These are phyloP conservation scores for Emmonsia crescens DNA, from an alignment of 2,329 filamentous ascomycete species.

Conservation along the genomic window DNA sequence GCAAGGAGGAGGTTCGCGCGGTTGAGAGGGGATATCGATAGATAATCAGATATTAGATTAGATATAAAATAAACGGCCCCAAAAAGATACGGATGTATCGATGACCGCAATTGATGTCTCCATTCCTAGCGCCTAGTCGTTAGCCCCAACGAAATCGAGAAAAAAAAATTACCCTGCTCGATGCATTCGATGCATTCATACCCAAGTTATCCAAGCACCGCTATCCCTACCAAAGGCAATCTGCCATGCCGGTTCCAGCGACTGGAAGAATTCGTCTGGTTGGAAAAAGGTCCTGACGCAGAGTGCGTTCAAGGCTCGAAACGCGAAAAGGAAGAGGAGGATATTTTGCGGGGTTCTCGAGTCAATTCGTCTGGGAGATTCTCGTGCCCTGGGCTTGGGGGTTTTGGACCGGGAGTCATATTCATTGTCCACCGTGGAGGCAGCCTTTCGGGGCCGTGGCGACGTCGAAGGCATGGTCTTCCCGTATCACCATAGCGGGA, in stretches of 20 bases:
- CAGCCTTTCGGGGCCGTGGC: background rate
- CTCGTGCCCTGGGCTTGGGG: background rate
- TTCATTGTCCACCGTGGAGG: background rate
- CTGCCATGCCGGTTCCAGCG: slow-evolving; percentile 87
- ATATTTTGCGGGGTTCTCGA: slow-evolving; percentile 12
- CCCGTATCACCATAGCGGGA: background rate
- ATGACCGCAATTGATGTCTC: slow-evolving; percentile 75
- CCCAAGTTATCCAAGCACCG: slow-evolving; percentile 94
- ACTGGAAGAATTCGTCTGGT: slow-evolving; percentile 95
- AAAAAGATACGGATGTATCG: slow-evolving; percentile 82
- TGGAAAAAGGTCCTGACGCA: slow-evolving; percentile 86
- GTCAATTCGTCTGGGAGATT: background rate
- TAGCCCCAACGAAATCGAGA: background rate
- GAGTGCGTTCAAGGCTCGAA: slow-evolving; percentile 72
- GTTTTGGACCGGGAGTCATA: background rate
- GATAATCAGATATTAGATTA: slow-evolving; percentile 44
- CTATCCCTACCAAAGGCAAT: slow-evolving; percentile 66
- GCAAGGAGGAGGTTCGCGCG: slow-evolving; percentile 58
- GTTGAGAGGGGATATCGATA: slow-evolving; percentile 44
- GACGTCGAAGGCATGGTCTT: background rate
- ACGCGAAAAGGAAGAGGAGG: slow-evolving; percentile 43
- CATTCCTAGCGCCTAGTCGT: slow-evolving; percentile 59
- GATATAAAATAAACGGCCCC: slow-evolving; percentile 59
- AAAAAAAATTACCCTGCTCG: background rate
- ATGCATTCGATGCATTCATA: slow-evolving; percentile 35